phyloP scores from a whole-genome alignment of 2,329 filamentous ascomycete genomes.

The Arthrobotrys megalospora region DNA sequence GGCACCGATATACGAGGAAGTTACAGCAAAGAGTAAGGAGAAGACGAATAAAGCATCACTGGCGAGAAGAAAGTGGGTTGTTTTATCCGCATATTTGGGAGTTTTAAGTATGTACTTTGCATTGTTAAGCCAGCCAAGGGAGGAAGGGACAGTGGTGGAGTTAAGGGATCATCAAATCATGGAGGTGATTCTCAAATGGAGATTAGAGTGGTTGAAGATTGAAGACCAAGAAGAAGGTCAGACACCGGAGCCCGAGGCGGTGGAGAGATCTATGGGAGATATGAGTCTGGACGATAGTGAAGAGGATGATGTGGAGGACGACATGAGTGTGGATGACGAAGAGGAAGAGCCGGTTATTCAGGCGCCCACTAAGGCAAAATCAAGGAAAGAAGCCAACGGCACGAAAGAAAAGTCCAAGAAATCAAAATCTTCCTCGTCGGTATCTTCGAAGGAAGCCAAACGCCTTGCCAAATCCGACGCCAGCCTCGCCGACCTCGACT shows the following conservation, averaged over 20 bases:
- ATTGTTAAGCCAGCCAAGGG: constrained; percentile 73
- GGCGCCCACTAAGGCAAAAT: constrained; percentile 37
- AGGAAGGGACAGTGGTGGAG: constrained; percentile 70
- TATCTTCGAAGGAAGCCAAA: constrained; percentile 65
- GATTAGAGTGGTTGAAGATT: constrained; percentile 83
- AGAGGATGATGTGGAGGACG: constrained; percentile 65
- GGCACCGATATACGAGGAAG: constrained; percentile 73
- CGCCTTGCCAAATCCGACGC: constrained; percentile 51
- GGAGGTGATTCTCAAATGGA: constrained; percentile 83
- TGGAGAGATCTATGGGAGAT: constrained; percentile 64
- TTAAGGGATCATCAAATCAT: constrained; percentile 92
- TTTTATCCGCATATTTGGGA: constrained; percentile 87
- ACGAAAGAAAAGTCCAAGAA: constrained; percentile 72
- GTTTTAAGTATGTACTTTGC: constrained; percentile 94
- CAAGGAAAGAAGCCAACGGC: constrained; percentile 60
- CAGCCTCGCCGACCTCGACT: constrained; percentile 49
- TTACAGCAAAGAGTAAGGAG: constrained; percentile 69
- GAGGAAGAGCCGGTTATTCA: constrained; percentile 26
- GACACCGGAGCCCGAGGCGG: constrained; percentile 42
- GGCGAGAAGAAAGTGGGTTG: constrained; percentile 81
- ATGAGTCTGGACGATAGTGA: constrained; percentile 67
- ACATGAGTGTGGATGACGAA: constrained; percentile 63
- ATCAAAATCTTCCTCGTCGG: constrained; percentile 68
- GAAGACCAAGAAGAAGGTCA: constrained; percentile 75
- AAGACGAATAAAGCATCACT: constrained; percentile 68